Conservation (phyloP, 306 rosid genomes). For the Oxytropis ochrocephala region DNA sequence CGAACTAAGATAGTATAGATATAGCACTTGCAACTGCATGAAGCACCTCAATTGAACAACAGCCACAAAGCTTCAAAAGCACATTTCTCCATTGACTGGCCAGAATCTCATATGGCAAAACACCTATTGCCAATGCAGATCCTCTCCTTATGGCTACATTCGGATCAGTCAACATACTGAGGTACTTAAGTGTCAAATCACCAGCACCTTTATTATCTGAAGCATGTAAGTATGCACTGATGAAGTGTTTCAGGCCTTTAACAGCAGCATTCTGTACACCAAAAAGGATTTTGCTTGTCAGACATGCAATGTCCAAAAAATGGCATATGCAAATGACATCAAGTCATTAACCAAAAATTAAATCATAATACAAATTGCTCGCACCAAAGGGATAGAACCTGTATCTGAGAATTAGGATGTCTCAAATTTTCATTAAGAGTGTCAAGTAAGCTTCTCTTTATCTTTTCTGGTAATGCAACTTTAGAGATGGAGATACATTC, state of each 20-base stretch:
- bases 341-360: background rate
- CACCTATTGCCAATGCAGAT: conserved; percentile 79
- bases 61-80: conserved; percentile 65
- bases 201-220: conserved; percentile 36
- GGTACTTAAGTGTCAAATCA: conserved; percentile 58
- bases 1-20: conserved; percentile 14
- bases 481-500: conserved; percentile 62
- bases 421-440: conserved; percentile 83
- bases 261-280: conserved; percentile 68
- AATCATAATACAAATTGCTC: conserved; percentile 5
- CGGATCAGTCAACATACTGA: conserved; percentile 68
- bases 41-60: conserved; percentile 76
- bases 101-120: conserved; percentile 65
- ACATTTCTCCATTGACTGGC: conserved; percentile 75
- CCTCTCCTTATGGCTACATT: conserved; percentile 94
- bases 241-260: conserved; percentile 67
- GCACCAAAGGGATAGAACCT: conserved; percentile 44
- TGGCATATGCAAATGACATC: background rate
- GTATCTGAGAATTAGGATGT: conserved; percentile 96
- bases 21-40: background rate
- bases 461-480: conserved; percentile 60
- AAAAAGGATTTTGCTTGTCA: conserved; percentile 15
- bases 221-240: conserved; percentile 49
- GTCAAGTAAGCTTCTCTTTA: conserved; percentile 65
- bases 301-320: conserved; percentile 15